Evolutionary conservation across 805 yeast genomes (phyloP), one percentile per base, ranked within the genome.

Genomic region (Candida broadrunensis): DNA sequence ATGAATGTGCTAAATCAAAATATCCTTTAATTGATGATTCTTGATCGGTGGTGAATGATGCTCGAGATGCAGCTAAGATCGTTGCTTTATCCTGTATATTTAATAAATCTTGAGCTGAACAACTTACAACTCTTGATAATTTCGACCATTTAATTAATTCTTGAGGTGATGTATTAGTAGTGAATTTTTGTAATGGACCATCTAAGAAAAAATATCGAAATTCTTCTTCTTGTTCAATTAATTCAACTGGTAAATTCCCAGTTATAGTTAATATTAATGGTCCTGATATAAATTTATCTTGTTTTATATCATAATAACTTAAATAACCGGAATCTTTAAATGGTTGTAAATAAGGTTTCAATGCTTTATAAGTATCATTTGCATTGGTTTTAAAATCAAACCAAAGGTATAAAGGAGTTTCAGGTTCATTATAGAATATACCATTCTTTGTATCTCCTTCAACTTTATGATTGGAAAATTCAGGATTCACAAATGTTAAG

Each of bases 191-290:
- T 37, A 81, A 62, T 2, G 81, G 79, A 4, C 77, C 83, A 55
- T 81, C 87, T 29, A 65, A 60, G 49, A 79, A 81, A 36, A 70
- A 50, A 58, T 70, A 67, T n/a, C 68, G 43, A 3, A 37, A 38
- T 4, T 48, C 45, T 6, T 34, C 20, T 35, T 58, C 61, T 14
- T 37, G 45, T 35, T 51, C 48, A 2, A 67, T 57, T 7, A 51
- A 43, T 14, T 65, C 74, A 30, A 60, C 50, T 1, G 89, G 88
- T 21, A 77, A 68, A 49, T 80, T 72, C 1, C 93, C 93, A 0
- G 89, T 84, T 23, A 82, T 70, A 5, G 84, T 72, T 4, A 84
- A 65, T 0, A 85, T 75, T 8, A 85, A 41, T 4, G 88, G 88
- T 1, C 82, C 83, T 36, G 66, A 58, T 2, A 58, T 56, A 41